Conservation (phyloP, 805 yeast species). For the Wickerhamomyces chaumierensis region DNA sequence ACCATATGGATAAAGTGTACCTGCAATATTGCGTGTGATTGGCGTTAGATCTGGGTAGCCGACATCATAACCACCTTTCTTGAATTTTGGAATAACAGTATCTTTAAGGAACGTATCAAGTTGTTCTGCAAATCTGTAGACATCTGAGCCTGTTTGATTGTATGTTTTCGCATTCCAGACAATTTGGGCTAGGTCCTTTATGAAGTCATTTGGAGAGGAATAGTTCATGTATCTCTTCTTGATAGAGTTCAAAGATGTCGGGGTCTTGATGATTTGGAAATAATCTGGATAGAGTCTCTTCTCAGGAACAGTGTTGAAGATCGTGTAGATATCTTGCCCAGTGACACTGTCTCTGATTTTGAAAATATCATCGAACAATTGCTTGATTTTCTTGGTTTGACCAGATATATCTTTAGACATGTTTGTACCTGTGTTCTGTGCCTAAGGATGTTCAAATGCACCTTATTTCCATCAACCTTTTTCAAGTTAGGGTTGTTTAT, state of each 20-base stretch:
- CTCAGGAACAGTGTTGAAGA: conserved; percentile 66
- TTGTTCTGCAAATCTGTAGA: conserved; percentile 55
- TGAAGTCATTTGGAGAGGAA: conserved; percentile 51
- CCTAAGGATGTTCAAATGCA: too few species aligned
- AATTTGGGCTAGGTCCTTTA: conserved; percentile 72
- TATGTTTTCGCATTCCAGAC: conserved; percentile 85
- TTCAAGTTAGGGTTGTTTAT: background rate
- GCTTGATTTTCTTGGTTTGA: conserved; percentile 15
- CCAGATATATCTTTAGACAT: conserved; percentile 11
- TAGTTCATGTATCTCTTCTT: conserved; percentile 49
- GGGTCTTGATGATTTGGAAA: conserved; percentile 65
- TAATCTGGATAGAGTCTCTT: conserved; percentile 63
- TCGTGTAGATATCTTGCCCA: conserved; percentile 34
- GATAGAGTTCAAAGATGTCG: conserved; percentile 72
- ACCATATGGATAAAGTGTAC: conserved; percentile 10
- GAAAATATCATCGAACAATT: conserved; percentile 27
- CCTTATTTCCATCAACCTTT: too few species aligned
- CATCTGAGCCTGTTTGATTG: conserved; percentile 58
- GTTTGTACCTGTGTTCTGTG: background rate
- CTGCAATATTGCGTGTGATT: conserved; percentile 11
- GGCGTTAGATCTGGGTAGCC: conserved; percentile 28
- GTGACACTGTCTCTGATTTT: conserved; percentile 25
- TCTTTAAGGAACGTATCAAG: conserved; percentile 29
- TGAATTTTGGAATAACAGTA: conserved; percentile 23
- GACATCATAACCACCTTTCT: conserved; percentile 22